Evolutionary conservation across 2,329 filamentous ascomycete genomes (phyloP), one percentile per base, ranked within the genome.

Genomic region (Fonsecaea pedrosoi): DNA sequence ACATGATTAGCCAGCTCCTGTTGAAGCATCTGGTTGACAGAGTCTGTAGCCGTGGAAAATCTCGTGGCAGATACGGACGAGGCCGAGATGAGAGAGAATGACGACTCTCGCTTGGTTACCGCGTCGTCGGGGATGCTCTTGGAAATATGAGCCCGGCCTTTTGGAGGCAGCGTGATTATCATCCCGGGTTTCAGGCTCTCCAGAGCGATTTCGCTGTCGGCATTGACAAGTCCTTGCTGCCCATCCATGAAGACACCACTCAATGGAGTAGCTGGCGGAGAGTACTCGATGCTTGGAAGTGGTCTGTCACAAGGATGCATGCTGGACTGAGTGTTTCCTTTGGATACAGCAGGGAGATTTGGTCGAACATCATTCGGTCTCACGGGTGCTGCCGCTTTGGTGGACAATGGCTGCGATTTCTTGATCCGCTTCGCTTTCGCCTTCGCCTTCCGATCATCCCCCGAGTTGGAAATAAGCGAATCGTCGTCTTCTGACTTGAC

Each of bases 251-350:
- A 13, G 25, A 3, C 34, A 45, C 15, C 34, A 21, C 12, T 45
- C 30, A 54, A 38, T n/a, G 42, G 53, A n/a, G 30, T 32, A 21
- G 21, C n/a, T 34, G 63, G 48, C 37, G 54, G 62, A 54, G 63
- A 69, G 30, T 15, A 10, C 40, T 69, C 66, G 35, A 69, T 63
- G 48, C 66, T 68, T 50, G 66, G 63, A 18, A 68, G 18, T 3
- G 66, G 66, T 21, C 21, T 32, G 34, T 67, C 60, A 8, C 38
- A 53, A 13, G 48, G 21, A 25, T 56, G 40, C 38, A 64, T 54
- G 34, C n/a, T 45, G 15, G 53, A 59, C 38, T 38, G 54, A 38
- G 30, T 48, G 38, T 54, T 65, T 15, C 12, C 48, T 45, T 65
- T 37, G 18, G 45, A 1, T 32, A 40, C 45, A 37, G 32, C 21